Evolutionary conservation across 1,284 basidiomycete species (phyloP).

Genomic region (Ceratorhiza oryzae-sativae): DNA sequence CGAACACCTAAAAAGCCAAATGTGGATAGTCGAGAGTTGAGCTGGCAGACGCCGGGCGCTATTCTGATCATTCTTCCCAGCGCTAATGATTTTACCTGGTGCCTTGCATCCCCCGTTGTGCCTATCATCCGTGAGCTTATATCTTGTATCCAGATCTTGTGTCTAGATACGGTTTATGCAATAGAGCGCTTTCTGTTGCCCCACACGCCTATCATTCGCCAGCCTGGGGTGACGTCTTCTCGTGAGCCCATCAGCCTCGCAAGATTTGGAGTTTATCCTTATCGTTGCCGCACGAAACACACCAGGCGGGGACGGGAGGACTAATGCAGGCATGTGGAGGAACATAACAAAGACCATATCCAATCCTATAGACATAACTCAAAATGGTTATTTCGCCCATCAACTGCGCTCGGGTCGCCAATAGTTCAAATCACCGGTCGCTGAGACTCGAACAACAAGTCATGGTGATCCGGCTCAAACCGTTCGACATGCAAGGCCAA

Average conservation of each 20-base stretch:
- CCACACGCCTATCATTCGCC: background rate
- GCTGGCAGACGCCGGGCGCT: conserved; percentile 26
- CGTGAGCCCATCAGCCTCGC: background rate
- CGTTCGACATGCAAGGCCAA: too few species aligned
- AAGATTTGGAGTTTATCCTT: background rate
- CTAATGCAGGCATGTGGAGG: background rate
- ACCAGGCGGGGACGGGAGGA: too few species aligned
- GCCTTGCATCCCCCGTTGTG: too few species aligned
- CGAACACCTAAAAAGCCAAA: background rate
- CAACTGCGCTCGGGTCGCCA: background rate
- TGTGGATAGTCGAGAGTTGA: conserved; percentile 1
- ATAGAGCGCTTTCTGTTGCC: background rate
- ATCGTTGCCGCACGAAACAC: background rate
- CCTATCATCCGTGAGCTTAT: too few species aligned
- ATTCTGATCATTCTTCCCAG: too few species aligned
- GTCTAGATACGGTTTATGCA: background rate
- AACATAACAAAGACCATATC: background rate
- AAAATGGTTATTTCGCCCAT: background rate
- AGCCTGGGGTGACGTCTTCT: background rate
- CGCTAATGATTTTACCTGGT: background rate
- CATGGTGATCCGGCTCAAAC: background rate
- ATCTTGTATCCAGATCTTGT: too few species aligned
- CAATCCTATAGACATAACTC: background rate
- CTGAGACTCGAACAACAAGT: background rate
- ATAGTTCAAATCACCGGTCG: background rate